Evolutionary conservation across 2,329 filamentous ascomycete species (phyloP).

Genomic region (Aschersonia sp.): DNA sequence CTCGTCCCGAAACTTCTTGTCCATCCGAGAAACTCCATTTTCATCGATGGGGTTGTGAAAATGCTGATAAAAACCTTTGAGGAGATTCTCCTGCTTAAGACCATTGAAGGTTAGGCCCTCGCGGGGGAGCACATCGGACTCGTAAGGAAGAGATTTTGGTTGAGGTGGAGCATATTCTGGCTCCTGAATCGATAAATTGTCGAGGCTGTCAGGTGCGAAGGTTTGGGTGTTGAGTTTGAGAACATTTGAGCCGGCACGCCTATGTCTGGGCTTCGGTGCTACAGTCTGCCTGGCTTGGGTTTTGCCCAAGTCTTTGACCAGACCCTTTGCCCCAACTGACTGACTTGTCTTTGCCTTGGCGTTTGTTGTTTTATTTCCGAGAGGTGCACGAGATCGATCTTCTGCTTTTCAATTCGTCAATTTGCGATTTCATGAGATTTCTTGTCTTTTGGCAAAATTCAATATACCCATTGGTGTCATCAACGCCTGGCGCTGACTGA

Average conservation of each 20-base stretch:
- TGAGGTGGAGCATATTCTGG: constrained; percentile 82
- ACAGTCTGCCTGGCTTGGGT: constrained; percentile 45
- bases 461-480: constrained; percentile 66
- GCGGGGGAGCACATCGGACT: constrained; percentile 53
- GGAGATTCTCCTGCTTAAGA: constrained; percentile 41
- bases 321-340: constrained; percentile 47
- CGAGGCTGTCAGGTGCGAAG: constrained; percentile 26
- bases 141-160: constrained; percentile 49
- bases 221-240: constrained; percentile 51
- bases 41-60: constrained; percentile 52
- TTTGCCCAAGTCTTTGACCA: constrained; percentile 46
- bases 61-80: constrained; percentile 46
- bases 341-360: constrained; percentile 62
- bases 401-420: constrained; percentile 9
- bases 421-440: background rate
- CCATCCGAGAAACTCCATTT: constrained; percentile 47
- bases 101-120: constrained; percentile 40
- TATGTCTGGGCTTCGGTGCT: constrained; percentile 43
- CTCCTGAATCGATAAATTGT: constrained; percentile 61
- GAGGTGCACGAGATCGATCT: constrained; percentile 54
- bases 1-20: constrained; percentile 43
- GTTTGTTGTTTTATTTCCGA: constrained; percentile 95
- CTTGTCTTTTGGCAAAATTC: too few relatives aligned
- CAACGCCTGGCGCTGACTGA: constrained; percentile 38
- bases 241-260: constrained; percentile 33